Evolutionary conservation across 2,329 filamentous ascomycete species (phyloP), one percentile per base, ranked within the genome.

Genomic region (Botrytis deweyae): DNA sequence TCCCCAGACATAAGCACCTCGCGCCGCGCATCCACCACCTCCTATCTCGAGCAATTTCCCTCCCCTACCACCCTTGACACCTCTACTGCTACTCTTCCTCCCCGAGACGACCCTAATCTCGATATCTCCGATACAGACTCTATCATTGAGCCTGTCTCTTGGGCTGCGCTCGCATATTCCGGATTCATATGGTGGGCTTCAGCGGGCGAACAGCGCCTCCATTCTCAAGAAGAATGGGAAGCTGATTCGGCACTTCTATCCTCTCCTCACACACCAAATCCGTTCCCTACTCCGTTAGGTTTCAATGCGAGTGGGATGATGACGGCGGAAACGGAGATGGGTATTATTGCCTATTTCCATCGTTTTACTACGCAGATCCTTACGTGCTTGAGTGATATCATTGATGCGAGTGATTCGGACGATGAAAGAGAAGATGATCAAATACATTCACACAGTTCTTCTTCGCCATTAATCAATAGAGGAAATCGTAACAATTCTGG

Each of bases 161-260:
- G 90, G 93, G 87, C 91, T 0, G 90, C 91, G 1, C 87, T 95
- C 40, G 93, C 93, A 8, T 96, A 95, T 82, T 89, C 88, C 72
- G 91, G 92, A 38, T 95, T 95, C 84, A 93, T 95, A 88, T 96
- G 93, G 93, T 96, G 93, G 93, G 93, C 93, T 3, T 93, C 91
- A 25, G 92, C 93, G 0, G 93, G 93, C 74, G 93, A 96, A 82
- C 88, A 91, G 81, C 84, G 88, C 12, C 86, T 87, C 29, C 85
- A 88, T 68, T 88, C 89, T 70, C 87, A 90, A 76, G 86, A 88
- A 33, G 89, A 91, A 76, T 88, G 90, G 83, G 67, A 85, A 84
- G 64, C 85, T 64, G 90, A 91, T 78, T 84, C 85, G 12, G 82
- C 85, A 4, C 85, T 91, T 5, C 84, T 91, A 7, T 86, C 49